These are phyloP conservation scores for Irineochytrium annulatum DNA, from an alignment of 192 early-diverging fungal species.

Conservation along the genomic window DNA sequence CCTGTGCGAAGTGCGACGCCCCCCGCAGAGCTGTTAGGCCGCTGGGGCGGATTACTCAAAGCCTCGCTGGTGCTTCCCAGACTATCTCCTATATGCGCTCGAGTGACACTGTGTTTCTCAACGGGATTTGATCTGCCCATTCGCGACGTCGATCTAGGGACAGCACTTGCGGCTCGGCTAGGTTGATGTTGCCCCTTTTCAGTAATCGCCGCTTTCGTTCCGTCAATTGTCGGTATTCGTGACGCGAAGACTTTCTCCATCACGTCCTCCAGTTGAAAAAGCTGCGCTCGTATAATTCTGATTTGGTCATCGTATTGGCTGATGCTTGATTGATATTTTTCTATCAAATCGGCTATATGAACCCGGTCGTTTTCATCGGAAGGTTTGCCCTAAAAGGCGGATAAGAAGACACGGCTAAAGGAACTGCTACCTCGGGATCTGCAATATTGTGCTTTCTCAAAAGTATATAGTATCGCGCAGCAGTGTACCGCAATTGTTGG, in stretches of 20 bases:
- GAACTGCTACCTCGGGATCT: constrained; percentile 4
- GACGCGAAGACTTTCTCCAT: constrained; percentile 1
- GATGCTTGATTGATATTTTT: background rate
- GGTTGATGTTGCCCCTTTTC: background rate
- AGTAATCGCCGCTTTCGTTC: background rate
- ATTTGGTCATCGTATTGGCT: constrained; percentile 21
- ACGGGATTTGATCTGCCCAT: background rate
- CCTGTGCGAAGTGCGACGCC: too few relatives aligned
- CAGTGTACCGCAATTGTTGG: constrained; percentile 8
- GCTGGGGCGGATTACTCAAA: too few relatives aligned
- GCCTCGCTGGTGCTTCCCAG: too few relatives aligned
- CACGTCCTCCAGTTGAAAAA: constrained; percentile 21
- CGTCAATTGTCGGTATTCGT: background rate
- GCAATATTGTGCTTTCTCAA: constrained; percentile 16
- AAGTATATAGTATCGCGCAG: constrained; percentile 7
- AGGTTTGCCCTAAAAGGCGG: background rate
- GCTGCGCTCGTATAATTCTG: constrained; percentile 2
- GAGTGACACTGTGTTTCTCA: background rate
- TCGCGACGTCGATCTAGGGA: background rate
- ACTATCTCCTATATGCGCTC: constrained; percentile 2
- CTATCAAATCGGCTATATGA: background rate
- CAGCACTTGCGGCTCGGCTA: background rate
- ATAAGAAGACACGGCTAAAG: background rate
- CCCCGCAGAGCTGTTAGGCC: too few relatives aligned
- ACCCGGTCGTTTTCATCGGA: background rate